Base-by-base conservation (phyloP, 192 early-diverging fungal species). In the Mortierella alpina region DNA sequence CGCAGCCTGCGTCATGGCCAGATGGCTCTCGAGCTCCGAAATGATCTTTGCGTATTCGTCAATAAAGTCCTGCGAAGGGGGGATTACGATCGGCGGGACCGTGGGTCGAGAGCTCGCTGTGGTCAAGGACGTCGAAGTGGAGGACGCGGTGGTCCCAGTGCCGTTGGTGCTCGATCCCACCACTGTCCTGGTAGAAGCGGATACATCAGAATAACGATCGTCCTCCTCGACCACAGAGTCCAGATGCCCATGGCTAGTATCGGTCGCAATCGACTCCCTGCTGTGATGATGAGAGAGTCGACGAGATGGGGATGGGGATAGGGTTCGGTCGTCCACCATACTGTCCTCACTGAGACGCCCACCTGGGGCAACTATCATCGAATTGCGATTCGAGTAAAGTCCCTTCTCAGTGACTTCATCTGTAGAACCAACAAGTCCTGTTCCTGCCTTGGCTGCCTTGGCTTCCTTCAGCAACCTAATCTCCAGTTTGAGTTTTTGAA, bases 1-100 rank as follows among this genome's bases (percentile, higher is more conserved):
- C 7, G 88, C 83, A 18, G 90, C 90, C 40, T 84, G 85, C 4
- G 89, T 78, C 59, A 88, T 67, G n/a, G 81, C 74, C 44, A 94
- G 71, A 61, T 94, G 87, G 13, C 72, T 83, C 62, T 94, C 92
- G 14, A 94, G 80, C 7, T 72, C 76, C 9, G 89, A 85, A 20
- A 93, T 87, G 59, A 85, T 88, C 59, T 86, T 88, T 69, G 92
- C 90, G 74, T 93, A 92, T 63, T 93, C 93, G 57, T 91, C 87
- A 67, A 94, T 87, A 6, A 94, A 51, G 46, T 79, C 76, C 10
- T 31, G 11, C 0, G 69, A 62, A 8, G 63, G 51, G 8, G 68
- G 64, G 9, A 79, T 66, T 6, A 41, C 66, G 18, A 66, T 22
- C 0, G 76, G 61, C 14, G 67, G 48, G 18, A 61, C 42, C 23